Evolutionary conservation across 306 rosid genomes (phyloP), one percentile per base, ranked within the genome.

Genomic region (Gillenia trifoliata): DNA sequence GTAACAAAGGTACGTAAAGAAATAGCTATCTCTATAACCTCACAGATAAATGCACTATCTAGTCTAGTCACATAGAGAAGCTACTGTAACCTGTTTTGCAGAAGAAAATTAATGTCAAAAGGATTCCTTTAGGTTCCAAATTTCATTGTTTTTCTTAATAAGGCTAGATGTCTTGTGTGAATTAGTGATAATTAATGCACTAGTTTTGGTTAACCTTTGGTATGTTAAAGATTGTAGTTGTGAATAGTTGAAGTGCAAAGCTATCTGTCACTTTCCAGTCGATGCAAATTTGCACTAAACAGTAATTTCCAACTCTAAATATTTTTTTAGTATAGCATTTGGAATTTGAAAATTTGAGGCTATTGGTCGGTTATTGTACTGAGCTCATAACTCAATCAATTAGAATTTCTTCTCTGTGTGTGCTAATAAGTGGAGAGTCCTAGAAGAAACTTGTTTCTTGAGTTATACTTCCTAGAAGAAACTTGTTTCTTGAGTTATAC

Each of bases 1-100:
- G 86, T 87, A 33, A 87, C 91, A 3, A 85, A 87, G 89, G 91
- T 87, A 80, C 43, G 77, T 40, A 49, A 61, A 64, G 52, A 47
- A 15, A 0, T 54, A 62, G 19, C 4, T 3, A 3, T 20, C 7
- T 65, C 2, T 68, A 28, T 43, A 28, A 31, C 20, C 20, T 56
- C 52, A 61, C 57, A 3, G 33, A 22, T 64, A 20, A 41, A 19
- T 41, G 41, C 20, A 28, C 17, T 5, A 15, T 47, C 52, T 47
- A 16, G 52, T n/a, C 23, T 65, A 4, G 31, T 36, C 28, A 36
- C 68, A 33, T 1, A 40, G 15, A 41, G 34, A 41, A 41, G 10
- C 54, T 25, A 15, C 17, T 66, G 19, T 66, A 41, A 6, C 31
- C n/a, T 26, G 43, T 72, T 45, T 22, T 36, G 11, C 12, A 15